phyloP scores from a whole-genome alignment of 768 basidiomycete genomes.

The Leucocoprinus birnbaumii region DNA sequence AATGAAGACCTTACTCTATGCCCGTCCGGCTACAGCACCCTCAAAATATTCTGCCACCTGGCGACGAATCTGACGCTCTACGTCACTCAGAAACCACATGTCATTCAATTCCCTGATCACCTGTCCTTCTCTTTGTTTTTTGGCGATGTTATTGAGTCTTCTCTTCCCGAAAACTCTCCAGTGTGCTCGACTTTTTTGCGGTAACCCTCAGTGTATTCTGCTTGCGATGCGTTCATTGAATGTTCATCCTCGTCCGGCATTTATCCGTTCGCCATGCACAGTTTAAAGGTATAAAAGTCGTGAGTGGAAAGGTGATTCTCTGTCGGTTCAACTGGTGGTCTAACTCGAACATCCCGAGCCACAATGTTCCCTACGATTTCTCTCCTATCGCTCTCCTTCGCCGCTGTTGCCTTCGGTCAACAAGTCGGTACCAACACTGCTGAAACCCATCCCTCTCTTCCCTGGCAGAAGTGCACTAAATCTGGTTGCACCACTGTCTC shows the following conservation, averaged over 20 bases:
- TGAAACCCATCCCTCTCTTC: conserved; percentile 11
- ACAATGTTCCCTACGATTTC: conserved; percentile 6
- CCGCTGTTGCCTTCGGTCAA: conserved; percentile 10
- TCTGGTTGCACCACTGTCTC: conserved; percentile 8
- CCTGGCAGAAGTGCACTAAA: conserved; percentile 12
- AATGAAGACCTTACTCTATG: too few species aligned
- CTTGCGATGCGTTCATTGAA: not conserved
- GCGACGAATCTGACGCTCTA: not conserved
- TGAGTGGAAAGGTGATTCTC: not conserved
- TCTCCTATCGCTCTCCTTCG: conserved; percentile 9
- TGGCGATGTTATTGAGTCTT: not conserved
- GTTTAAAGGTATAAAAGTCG: conserved; percentile 1
- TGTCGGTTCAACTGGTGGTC: not conserved
- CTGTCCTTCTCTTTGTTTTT: not conserved
- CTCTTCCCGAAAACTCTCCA: conserved; percentile 5
- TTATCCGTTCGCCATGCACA: not conserved
- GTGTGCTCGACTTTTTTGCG: not conserved
- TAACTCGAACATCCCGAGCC: not conserved
- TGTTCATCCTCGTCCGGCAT: not conserved
- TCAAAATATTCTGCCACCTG: not conserved
- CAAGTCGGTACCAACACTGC: conserved; percentile 12
- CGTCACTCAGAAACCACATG: not conserved
- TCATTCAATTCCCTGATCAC: not conserved
- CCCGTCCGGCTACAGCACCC: too few species aligned
- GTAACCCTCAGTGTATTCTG: not conserved